Conservation (phyloP, 2,329 filamentous ascomycete species). For the Leptographium procerum region DNA sequence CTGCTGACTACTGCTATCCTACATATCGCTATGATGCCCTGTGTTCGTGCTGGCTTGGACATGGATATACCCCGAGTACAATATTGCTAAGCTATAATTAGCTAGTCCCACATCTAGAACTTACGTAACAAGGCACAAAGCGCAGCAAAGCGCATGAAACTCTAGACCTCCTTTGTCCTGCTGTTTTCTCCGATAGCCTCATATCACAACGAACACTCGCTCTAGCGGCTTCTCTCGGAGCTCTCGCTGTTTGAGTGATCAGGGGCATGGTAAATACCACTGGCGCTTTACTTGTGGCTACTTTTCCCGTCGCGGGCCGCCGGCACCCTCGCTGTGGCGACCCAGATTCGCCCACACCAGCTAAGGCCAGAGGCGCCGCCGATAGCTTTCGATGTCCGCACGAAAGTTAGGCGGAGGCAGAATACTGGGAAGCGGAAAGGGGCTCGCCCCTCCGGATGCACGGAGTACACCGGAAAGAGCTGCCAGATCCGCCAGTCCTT, state of each 20-base stretch:
- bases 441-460: constrained; percentile 54
- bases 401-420: constrained; percentile 86
- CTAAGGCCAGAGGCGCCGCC: not conserved
- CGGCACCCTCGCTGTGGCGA: not conserved
- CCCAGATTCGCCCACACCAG: not conserved
- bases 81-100: too few relatives aligned
- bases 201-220: not conserved
- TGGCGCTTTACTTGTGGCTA: not conserved
- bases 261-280: not conserved
- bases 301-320: not conserved
- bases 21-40: too few relatives aligned
- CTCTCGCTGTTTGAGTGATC: not conserved
- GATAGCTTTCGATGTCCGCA: constrained; percentile 52
- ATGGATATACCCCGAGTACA: too few relatives aligned
- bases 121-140: not conserved
- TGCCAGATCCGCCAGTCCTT: constrained; percentile 39
- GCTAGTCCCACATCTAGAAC: not conserved
- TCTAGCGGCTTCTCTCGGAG: not conserved
- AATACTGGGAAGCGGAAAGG: constrained; percentile 77
- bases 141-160: not conserved
- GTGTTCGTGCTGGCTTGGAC: too few relatives aligned
- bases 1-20: not conserved
- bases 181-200: not conserved
- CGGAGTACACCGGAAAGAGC: constrained; percentile 20
- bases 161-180: not conserved